Conservation (phyloP, 352 stramenopile species). For the Peronospora tabacina region DNA sequence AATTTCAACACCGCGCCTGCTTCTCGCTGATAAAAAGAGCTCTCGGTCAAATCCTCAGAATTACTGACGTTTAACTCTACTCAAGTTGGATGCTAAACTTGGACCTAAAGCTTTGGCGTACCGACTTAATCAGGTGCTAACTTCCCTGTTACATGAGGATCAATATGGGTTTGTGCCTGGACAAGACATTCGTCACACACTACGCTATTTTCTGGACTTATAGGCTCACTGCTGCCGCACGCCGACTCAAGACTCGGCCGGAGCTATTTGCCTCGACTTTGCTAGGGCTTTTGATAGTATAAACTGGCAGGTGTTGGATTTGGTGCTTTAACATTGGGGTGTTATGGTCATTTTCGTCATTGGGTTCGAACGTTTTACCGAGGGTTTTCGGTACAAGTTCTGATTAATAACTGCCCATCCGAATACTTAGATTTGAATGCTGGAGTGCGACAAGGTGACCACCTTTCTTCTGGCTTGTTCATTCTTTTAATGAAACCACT, state of each 20-base stretch:
- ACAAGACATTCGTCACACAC: not conserved
- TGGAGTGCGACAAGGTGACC: too few species aligned
- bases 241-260: not conserved
- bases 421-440: too few species aligned
- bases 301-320: not conserved
- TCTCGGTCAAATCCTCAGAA: not conserved
- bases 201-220: slow-evolving; percentile 1
- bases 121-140: not conserved
- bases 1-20: slow-evolving; percentile 2
- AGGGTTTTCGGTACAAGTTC: too few species aligned
- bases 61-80: not conserved
- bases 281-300: slow-evolving; percentile 1
- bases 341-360: not conserved
- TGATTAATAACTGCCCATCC: too few species aligned
- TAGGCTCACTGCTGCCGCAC: not conserved
- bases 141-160: too few species aligned
- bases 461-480: too few species aligned
- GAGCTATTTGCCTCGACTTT: not conserved
- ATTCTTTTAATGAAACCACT: too few species aligned
- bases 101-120: not conserved
- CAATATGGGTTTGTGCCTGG: not conserved
- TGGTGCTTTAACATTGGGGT: too few species aligned
- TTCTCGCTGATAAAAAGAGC: not conserved
- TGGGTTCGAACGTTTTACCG: too few species aligned
- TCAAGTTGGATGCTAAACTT: not conserved